These are phyloP conservation scores for Chalciporus pseudorubinellus DNA, from an alignment of 768 basidiomycete species.

Conservation along the genomic window DNA sequence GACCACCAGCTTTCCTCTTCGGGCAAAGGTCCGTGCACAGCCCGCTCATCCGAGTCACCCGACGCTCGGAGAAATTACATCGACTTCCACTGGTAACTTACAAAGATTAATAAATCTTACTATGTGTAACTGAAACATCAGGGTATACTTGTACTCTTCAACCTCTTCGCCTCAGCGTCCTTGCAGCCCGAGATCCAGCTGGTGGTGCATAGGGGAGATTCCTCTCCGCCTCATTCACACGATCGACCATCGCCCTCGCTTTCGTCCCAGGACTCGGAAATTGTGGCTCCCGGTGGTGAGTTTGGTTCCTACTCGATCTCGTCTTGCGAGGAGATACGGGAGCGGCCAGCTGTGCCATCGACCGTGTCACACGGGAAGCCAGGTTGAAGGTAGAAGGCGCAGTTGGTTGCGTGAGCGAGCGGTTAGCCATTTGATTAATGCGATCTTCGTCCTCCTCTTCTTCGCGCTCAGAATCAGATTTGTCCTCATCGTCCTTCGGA, in stretches of 20 bases:
- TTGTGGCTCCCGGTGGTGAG: not conserved
- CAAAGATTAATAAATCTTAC: not conserved
- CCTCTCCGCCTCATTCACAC: conserved; percentile 3
- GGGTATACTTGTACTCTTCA: not conserved
- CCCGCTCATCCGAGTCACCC: too few relatives aligned
- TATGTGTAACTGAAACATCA: not conserved
- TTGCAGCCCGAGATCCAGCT: conserved; percentile 16
- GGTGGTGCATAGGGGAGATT: conserved; percentile 9
- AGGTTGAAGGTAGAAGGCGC: not conserved
- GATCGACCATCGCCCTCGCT: conserved; percentile 12
- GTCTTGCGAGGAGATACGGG: conserved; percentile 7
- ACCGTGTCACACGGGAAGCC: conserved; percentile 7
- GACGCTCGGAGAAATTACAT: too few relatives aligned
- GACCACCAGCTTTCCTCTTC: conserved; percentile 2
- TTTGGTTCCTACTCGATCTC: conserved; percentile 3
- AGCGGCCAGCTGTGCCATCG: not conserved
- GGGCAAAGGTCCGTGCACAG: conserved; percentile 17
- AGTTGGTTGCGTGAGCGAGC: not conserved
- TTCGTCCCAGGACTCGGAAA: conserved; percentile 19
- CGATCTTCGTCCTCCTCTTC: conserved; percentile 9
- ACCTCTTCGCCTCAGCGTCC: not conserved
- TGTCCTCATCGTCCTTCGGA: not conserved
- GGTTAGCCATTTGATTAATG: conserved; percentile 16
- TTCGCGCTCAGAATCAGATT: not conserved
- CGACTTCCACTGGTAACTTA: too few relatives aligned